Conservation (phyloP, 257 asterid genomes). For the Nicotiana otophora region DNA sequence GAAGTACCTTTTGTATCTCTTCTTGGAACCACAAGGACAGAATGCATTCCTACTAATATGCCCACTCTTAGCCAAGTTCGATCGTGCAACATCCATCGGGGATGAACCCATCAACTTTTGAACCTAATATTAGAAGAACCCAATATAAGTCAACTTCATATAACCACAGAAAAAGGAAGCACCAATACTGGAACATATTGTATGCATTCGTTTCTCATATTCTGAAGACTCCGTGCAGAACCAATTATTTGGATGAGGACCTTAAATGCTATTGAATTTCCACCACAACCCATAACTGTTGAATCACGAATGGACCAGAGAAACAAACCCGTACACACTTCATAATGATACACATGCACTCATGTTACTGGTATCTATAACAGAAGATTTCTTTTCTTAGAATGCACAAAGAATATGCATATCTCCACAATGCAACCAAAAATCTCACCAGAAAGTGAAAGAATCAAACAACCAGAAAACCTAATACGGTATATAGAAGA, state of each 20-base stretch:
- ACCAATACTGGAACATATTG: neutral
- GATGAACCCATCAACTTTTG: constrained; percentile 87
- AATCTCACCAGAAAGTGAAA: constrained; percentile 1
- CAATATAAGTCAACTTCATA: neutral
- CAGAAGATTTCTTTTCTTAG: neutral
- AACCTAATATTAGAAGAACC: constrained; percentile 35
- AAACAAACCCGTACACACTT: neutral
- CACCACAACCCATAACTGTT: neutral
- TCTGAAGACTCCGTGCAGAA: neutral
- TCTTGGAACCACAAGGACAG: constrained; percentile 93
- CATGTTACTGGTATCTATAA: neutral
- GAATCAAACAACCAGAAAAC: neutral
- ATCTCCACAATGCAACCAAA: neutral
- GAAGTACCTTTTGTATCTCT: constrained; percentile 76
- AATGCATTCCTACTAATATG: constrained; percentile 75
- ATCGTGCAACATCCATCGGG: constrained; percentile 77
- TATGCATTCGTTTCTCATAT: neutral
- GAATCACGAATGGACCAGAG: neutral
- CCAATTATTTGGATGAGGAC: neutral
- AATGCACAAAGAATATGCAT: neutral
- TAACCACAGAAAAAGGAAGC: neutral
- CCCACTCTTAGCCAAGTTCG: constrained; percentile 81
- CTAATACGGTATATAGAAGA: neutral
- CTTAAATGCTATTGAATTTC: neutral
- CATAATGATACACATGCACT: neutral